phyloP scores from a whole-genome alignment of 345 rosid species.

The Boechera retrofracta region DNA sequence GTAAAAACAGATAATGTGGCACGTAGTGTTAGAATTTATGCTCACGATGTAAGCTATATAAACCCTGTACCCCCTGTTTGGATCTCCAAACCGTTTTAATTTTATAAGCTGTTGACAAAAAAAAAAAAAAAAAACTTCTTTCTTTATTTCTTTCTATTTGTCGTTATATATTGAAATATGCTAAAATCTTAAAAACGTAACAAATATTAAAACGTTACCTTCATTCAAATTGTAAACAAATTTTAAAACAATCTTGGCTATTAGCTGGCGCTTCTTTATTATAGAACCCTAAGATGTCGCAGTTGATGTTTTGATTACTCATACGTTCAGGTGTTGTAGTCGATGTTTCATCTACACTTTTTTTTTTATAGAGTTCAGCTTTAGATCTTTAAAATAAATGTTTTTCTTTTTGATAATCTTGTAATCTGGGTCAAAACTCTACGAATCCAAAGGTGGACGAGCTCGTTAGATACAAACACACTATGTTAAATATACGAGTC shows the following conservation, averaged over 20 bases:
- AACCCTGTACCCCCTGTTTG: no score
- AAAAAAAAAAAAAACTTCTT: not conserved
- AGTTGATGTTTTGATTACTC: slow-evolving; percentile 4
- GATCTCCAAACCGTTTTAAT: no score
- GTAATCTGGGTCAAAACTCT: not conserved
- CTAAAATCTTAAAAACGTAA: not conserved
- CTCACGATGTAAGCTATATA: no score
- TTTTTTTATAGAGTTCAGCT: no score
- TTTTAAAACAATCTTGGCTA: not conserved
- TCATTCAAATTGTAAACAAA: not conserved
- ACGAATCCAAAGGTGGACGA: not conserved
- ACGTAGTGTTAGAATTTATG: no score
- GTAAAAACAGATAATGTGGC: no score
- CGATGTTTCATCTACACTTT: no score
- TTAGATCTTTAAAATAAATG: not conserved
- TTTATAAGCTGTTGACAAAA: no score
- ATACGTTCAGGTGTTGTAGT: not conserved
- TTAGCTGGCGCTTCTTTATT: not conserved
- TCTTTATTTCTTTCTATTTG: not conserved
- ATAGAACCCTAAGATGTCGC: not conserved
- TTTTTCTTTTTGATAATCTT: not conserved
- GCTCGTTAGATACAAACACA: not conserved
- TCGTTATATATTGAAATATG: not conserved
- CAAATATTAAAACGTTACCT: not conserved
- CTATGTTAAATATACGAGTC: not conserved